phyloP scores from a whole-genome alignment of 75 land plant genomes.

The Pinus taeda region DNA sequence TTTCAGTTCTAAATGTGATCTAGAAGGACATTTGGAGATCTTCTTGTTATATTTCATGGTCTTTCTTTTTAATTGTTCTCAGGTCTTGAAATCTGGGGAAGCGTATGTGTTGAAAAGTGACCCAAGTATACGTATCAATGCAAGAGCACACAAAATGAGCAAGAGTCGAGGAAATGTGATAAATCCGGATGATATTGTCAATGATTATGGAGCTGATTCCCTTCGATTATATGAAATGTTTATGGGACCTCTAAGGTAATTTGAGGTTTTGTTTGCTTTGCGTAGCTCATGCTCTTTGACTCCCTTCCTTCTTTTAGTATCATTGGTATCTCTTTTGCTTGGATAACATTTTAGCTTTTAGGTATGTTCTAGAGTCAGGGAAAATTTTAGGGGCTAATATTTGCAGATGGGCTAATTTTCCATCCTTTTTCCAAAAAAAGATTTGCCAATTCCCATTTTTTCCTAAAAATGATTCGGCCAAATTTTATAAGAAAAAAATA shows the following conservation, averaged over 20 bases:
- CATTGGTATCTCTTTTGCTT: no score
- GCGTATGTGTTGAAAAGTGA: conserved; percentile 68
- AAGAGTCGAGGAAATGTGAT: conserved; percentile 97
- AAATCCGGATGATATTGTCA: conserved; percentile 94
- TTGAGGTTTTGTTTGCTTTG: no score
- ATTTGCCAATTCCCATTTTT: no score
- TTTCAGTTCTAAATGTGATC: neutral
- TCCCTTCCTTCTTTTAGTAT: no score
- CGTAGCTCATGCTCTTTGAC: no score
- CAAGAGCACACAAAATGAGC: conserved; percentile 92
- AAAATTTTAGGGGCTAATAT: no score
- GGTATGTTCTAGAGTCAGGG: no score
- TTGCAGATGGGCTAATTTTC: no score
- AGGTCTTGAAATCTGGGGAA: conserved; percentile 88
- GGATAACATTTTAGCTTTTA: no score
- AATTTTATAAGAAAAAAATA: no score
- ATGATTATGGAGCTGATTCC: conserved; percentile 95
- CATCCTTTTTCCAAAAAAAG: no score
- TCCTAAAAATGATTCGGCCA: no score
- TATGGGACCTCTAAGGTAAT: conserved; percentile 94
- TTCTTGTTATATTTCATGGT: neutral
- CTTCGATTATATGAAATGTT: conserved; percentile 98
- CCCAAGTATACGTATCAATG: conserved; percentile 54
- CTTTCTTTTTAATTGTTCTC: neutral
- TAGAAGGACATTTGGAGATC: neutral